These are phyloP conservation scores for Russula ochroleuca DNA, from an alignment of 768 basidiomycete genomes.

Conservation along the genomic window DNA sequence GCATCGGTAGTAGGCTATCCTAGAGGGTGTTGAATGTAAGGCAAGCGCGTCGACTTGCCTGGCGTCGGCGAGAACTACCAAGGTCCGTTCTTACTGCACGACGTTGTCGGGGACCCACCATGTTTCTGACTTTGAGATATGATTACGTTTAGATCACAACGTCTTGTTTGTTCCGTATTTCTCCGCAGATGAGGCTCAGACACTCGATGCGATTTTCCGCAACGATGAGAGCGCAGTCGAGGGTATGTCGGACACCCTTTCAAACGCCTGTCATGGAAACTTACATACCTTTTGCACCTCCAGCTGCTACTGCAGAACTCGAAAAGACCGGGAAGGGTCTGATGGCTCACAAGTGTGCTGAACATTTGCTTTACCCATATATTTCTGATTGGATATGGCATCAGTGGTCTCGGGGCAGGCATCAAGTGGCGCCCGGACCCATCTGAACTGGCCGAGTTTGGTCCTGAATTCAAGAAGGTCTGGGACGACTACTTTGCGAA, in stretches of 20 bases:
- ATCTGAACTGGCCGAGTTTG: constrained; percentile 29
- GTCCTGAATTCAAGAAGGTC: constrained; percentile 29
- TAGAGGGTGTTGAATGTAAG: constrained; percentile 33
- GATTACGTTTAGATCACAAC: constrained; percentile 22
- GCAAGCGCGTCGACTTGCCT: constrained; percentile 37
- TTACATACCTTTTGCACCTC: background rate
- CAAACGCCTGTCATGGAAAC: no score
- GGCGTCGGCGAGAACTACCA: constrained; percentile 44
- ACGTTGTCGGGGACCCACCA: background rate
- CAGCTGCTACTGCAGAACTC: constrained; percentile 39
- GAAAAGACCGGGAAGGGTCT: constrained; percentile 42
- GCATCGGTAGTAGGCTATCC: constrained; percentile 37
- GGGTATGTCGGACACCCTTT: constrained; percentile 16
- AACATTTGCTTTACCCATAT: constrained; percentile 13
- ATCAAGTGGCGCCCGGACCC: constrained; percentile 30
- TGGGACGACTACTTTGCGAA: constrained; percentile 30
- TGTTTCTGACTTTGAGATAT: background rate
- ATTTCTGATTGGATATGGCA: background rate
- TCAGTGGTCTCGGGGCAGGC: constrained; percentile 23
- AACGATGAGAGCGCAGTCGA: constrained; percentile 24
- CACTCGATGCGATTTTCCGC: constrained; percentile 28
- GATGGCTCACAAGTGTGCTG: constrained; percentile 53
- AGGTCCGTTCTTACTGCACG: constrained; percentile 28
- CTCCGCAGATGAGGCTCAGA: constrained; percentile 24
- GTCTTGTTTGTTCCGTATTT: constrained; percentile 19